phyloP scores from a whole-genome alignment of 805 yeast genomes.

The Ogataea wickerhamii region DNA sequence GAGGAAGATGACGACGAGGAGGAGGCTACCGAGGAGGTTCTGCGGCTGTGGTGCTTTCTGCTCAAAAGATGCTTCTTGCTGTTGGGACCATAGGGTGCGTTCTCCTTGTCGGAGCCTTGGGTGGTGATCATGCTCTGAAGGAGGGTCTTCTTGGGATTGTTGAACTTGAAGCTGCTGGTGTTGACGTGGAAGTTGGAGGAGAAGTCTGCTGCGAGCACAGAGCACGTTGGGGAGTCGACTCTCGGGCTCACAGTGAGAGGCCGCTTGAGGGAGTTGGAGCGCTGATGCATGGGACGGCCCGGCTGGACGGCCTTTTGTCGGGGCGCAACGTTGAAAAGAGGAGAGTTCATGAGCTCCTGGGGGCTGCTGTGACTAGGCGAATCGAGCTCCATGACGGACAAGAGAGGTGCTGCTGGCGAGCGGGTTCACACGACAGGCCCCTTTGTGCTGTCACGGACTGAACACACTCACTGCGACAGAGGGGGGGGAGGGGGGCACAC shows the following conservation, averaged over 20 bases:
- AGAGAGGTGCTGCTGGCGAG: no score
- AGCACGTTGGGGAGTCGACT: constrained; percentile 39
- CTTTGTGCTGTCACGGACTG: constrained; percentile 9
- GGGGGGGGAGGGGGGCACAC: background rate
- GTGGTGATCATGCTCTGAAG: constrained; percentile 20
- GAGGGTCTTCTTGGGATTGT: constrained; percentile 23
- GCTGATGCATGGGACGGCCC: constrained; percentile 15
- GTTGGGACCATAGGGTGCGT: constrained; percentile 1
- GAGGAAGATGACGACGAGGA: constrained; percentile 21
- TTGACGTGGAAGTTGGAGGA: constrained; percentile 36
- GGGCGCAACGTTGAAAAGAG: constrained; percentile 15
- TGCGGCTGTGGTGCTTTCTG: constrained; percentile 13
- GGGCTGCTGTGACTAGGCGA: constrained; percentile 17
- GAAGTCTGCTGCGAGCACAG: constrained; percentile 36
- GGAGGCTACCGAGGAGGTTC: constrained; percentile 13
- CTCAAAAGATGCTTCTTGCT: constrained; percentile 11
- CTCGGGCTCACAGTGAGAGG: constrained; percentile 33
- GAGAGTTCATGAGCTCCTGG: constrained; percentile 23
- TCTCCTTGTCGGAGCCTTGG: constrained; percentile 16
- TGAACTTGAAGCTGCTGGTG: constrained; percentile 11
- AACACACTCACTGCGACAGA: background rate
- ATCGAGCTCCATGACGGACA: constrained; percentile 27
- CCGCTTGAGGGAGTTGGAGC: constrained; percentile 28
- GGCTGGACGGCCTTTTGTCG: constrained; percentile 4
- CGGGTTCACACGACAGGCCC: no score